A percentile compares a stretch with the other conserved stretches of the same genome.
Evolutionary conservation across 2,329 filamentous ascomycete species (phyloP).

Genomic region (Salinomyces thailandicus): DNA sequence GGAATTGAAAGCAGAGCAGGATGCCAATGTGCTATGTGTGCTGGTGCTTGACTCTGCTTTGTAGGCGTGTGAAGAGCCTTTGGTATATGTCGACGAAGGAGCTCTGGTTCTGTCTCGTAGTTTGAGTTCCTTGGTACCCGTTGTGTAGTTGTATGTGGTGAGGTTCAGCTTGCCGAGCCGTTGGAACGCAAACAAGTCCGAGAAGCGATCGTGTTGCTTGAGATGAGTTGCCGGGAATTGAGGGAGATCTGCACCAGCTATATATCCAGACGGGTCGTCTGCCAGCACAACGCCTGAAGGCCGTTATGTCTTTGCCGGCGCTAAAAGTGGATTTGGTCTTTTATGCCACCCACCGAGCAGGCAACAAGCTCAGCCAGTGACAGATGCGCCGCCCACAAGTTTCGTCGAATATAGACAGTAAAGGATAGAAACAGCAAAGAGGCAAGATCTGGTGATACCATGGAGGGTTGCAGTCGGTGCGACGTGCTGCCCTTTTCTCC

Average conservation of each 20-base stretch:
- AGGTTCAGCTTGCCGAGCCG: neutral
- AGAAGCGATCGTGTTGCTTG: neutral
- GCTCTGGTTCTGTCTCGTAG: too few species aligned
- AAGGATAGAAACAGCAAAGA: constrained; percentile 24
- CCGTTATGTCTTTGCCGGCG: neutral
- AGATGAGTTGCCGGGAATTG: neutral
- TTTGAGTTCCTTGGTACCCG: too few species aligned
- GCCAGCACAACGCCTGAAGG: neutral
- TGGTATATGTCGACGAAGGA: too few species aligned
- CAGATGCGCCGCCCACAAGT: constrained; percentile 23
- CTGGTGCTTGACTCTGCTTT: too few species aligned
- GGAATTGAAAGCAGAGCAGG: too few species aligned
- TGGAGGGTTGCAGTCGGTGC: constrained; percentile 22
- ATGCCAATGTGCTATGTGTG: too few species aligned
- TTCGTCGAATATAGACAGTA: constrained; percentile 21
- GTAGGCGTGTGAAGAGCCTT: too few species aligned
- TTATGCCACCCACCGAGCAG: constrained; percentile 17
- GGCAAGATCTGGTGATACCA: constrained; percentile 27
- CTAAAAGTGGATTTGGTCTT: constrained; percentile 13
- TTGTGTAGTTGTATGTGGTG: too few species aligned
- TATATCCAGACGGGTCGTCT: neutral
- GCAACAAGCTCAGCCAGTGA: constrained; percentile 20
- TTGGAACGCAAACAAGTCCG: neutral
- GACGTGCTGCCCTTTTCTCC: constrained; percentile 21
- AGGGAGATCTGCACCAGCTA: neutral